Base-by-base conservation (phyloP, 805 yeast species). In the Monosporozyma servazzii region DNA sequence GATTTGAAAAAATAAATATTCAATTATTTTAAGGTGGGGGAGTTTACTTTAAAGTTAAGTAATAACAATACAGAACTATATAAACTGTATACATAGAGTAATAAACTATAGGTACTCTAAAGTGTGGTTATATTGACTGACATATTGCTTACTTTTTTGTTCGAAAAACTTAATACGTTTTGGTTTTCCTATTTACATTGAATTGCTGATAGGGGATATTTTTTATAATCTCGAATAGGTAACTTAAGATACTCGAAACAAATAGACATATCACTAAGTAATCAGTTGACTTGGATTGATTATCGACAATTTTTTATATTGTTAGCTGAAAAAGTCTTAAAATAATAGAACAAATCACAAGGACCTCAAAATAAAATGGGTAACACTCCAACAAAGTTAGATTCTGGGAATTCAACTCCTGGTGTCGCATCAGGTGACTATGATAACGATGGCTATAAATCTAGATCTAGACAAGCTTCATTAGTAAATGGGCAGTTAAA, bases 301-400 rank as follows among this genome's bases (percentile, higher is more conserved):
- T 5, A 25, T 25, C 5, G 7, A 7, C 27, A 5, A 25, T 25
- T 25, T 25, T 7, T 25, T 25, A 25, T 25, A 25, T 25, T 25
- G 27, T 7, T 25, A 25, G 7, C 27, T 25, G 7, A 25, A 25
- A 5, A 25, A 25, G 27, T 25, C 7, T 25, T 25, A 25, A 25
- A 33, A 15, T 5, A 6, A 30, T 30, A 7, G 5, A 11, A 30
- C 36, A 13, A 30, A 13, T 37, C 3, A 37, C 17, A 37, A 37
- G 41, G 5, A 39, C 18, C 25, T 17, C 23, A 52, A 48, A 13
- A 30, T 46, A 47, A 23, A 20, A 75, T 75, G 79, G 80, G 80
- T 46, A 76, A 76, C 66, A 74, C 72, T 29, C 76, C 77, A 30
- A 66, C 74, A 1, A 75, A 73, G 54, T 68, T 75, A 54, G 76